Conservation (phyloP, 2,329 filamentous ascomycete genomes). For the Scytalidium sp. region DNA sequence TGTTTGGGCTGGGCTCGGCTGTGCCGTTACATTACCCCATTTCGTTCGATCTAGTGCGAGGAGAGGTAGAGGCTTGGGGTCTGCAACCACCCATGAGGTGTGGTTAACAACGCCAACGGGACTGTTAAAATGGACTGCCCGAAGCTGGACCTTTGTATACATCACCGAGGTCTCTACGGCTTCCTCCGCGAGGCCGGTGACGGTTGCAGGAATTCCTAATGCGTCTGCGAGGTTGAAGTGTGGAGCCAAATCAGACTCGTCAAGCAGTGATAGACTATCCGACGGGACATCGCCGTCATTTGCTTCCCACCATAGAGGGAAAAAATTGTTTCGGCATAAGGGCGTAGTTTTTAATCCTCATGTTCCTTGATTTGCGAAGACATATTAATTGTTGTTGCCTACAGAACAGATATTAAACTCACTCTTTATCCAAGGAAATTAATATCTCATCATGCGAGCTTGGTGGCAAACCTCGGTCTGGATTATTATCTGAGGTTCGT, state of each 20-base stretch:
- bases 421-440: no score
- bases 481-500: neutral
- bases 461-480: neutral
- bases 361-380: no score
- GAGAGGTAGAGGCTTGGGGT: neutral
- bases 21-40: neutral
- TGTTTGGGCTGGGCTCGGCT: conserved; percentile 29
- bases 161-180: conserved; percentile 36
- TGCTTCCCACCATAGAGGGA: neutral
- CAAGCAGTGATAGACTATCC: no score
- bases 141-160: conserved; percentile 41
- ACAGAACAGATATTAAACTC: no score
- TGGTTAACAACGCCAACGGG: conserved; percentile 43
- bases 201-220: neutral
- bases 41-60: neutral
- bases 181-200: conserved; percentile 17
- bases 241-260: neutral
- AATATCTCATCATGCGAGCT: no score
- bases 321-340: neutral
- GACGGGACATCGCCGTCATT: no score
- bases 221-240: conserved; percentile 18
- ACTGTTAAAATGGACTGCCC: conserved; percentile 36
- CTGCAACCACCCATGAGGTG: conserved; percentile 32
- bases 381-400: no score
- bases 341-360: neutral